phyloP scores from a whole-genome alignment of 495 filamentous ascomycete species.

The Baudoinia panamericana region DNA sequence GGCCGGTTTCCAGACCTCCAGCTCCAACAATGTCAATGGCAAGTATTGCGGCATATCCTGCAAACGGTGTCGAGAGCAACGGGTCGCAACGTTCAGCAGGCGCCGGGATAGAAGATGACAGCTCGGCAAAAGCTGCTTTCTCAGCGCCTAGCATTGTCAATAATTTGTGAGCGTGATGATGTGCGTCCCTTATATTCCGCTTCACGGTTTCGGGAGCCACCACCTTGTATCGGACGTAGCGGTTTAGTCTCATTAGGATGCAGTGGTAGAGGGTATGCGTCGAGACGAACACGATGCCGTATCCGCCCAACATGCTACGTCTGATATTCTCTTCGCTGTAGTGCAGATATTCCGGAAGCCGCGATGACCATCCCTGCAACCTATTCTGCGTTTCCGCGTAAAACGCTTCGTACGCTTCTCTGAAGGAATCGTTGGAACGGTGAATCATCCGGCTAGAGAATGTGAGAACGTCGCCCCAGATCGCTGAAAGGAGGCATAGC shows the following conservation, averaged over 20 bases:
- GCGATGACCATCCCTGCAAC: conserved; percentile 38
- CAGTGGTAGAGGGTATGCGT: conserved; percentile 51
- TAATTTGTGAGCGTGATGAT: conserved; percentile 20
- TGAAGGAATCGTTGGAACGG: conserved; percentile 34
- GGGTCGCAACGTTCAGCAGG: conserved; percentile 2
- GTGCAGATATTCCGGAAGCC: conserved; percentile 34
- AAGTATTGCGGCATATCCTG: conserved; percentile 24
- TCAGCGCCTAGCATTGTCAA: conserved; percentile 20
- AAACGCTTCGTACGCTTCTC: conserved; percentile 36
- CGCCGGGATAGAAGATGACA: conserved; percentile 3
- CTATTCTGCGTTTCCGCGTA: conserved; percentile 36
- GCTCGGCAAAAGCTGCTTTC: conserved; percentile 5
- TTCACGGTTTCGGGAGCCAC: conserved; percentile 10
- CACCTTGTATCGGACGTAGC: conserved; percentile 36
- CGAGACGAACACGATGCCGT: conserved; percentile 40
- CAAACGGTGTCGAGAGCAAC: conserved; percentile 24
- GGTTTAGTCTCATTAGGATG: conserved; percentile 47
- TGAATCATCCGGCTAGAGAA: conserved; percentile 43
- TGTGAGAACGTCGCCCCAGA: conserved; percentile 52
- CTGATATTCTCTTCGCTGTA: conserved; percentile 42
- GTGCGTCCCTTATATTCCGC: conserved; percentile 25
- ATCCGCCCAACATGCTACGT: conserved; percentile 33
- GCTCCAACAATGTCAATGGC: conserved; percentile 26
- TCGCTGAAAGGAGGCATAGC: conserved; percentile 44
- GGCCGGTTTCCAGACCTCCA: conserved; percentile 19